Conservation (phyloP, 2,329 filamentous ascomycete species). For the Cryphonectria nitschkei region DNA sequence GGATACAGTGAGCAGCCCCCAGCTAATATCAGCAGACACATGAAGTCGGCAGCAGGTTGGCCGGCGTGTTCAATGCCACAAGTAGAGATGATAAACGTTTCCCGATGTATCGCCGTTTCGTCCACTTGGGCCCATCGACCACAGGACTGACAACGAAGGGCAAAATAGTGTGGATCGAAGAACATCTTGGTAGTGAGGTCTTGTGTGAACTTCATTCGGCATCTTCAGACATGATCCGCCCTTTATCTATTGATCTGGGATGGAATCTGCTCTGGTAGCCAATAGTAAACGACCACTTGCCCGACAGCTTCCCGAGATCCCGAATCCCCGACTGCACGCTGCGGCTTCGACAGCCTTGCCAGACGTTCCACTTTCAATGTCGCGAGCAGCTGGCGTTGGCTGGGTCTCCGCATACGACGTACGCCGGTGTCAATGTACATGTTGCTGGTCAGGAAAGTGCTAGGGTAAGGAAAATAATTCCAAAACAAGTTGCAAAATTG, state of each 20-base stretch:
- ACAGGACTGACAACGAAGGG: conserved; percentile 44
- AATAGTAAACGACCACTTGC: conserved; percentile 39
- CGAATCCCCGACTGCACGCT: conserved; percentile 48
- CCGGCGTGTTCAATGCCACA: conserved; percentile 25
- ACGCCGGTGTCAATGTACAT: neutral
- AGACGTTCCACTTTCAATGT: neutral
- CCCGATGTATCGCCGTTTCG: conserved; percentile 64
- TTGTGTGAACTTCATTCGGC: neutral
- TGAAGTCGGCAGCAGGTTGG: conserved; percentile 10
- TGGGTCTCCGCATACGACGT: neutral
- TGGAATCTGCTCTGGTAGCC: neutral
- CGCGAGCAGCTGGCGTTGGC: neutral
- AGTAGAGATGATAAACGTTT: conserved; percentile 60
- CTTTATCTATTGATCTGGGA: neutral
- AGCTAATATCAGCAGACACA: neutral
- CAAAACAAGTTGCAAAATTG: neutral
- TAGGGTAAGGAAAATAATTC: neutral
- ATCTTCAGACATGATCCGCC: neutral
- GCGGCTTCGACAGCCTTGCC: conserved; percentile 31
- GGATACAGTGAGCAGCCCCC: conserved; percentile 31
- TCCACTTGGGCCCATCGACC: conserved; percentile 34
- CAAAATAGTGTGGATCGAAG: conserved; percentile 34
- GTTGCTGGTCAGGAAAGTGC: neutral
- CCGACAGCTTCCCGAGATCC: conserved; percentile 52
- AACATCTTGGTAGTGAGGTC: conserved; percentile 44